These are phyloP conservation scores for Phytophthora europaea DNA, from an alignment of 352 stramenopile species.

Conservation along the genomic window DNA sequence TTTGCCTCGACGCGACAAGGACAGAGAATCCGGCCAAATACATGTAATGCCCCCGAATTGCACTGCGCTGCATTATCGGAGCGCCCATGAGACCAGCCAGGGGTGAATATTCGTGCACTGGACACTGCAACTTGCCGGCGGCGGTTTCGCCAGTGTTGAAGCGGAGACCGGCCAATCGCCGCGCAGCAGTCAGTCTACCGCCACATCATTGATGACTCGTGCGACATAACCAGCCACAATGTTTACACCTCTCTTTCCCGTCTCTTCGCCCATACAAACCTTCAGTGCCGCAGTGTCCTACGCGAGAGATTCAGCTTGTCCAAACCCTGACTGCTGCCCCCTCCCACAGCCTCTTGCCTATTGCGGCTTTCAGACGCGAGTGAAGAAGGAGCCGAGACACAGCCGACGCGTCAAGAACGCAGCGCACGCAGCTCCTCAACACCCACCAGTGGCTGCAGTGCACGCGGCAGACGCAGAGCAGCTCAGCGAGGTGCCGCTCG, in stretches of 20 bases:
- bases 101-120: background rate
- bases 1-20: background rate
- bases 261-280: conserved; percentile 16
- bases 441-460: conserved; percentile 1
- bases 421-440: background rate
- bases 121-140: background rate
- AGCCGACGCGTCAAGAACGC: background rate
- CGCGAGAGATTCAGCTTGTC: conserved; percentile 53
- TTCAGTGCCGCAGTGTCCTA: conserved; percentile 11
- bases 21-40: conserved; percentile 18
- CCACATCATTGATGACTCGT: conserved; percentile 3
- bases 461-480: conserved; percentile 12
- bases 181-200: background rate
- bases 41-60: background rate
- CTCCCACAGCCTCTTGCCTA: too few species aligned
- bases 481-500: background rate
- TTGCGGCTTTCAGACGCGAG: conserved; percentile 30
- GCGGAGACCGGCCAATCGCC: background rate
- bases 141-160: conserved; percentile 9
- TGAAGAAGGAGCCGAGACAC: conserved; percentile 13
- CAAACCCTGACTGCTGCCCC: conserved; percentile 24
- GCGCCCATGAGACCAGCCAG: conserved; percentile 10
- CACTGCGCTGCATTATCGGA: background rate
- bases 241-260: background rate
- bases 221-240: conserved; percentile 12